Conservation (phyloP, 345 rosid genomes). For the Microcos paniculata region DNA sequence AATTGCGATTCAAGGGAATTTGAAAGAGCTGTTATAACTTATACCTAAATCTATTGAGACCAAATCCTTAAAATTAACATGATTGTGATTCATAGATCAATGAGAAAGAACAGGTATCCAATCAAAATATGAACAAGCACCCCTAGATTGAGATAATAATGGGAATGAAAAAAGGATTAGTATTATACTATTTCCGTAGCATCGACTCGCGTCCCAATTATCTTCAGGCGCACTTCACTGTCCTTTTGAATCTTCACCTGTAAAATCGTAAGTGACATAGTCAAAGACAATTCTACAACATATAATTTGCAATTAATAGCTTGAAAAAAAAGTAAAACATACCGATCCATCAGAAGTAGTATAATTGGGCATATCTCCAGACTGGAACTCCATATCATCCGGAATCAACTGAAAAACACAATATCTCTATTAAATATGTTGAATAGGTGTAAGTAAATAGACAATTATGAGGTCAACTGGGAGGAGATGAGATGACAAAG, state of each 20-base stretch:
- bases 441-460: too few relatives aligned
- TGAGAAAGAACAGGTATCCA: not conserved
- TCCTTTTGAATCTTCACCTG: conserved; percentile 94
- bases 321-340: conserved; percentile 6
- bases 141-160: not conserved
- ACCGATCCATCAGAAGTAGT: conserved; percentile 91
- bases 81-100: not conserved
- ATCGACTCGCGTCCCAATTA: conserved; percentile 90
- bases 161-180: not conserved
- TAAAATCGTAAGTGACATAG: conserved; percentile 11
- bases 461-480: not conserved
- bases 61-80: not conserved
- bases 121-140: too few relatives aligned
- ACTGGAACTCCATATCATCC: conserved; percentile 93
- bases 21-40: too few relatives aligned
- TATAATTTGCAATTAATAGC: not conserved
- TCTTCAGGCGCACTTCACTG: conserved; percentile 85
- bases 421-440: not conserved
- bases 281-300: not conserved
- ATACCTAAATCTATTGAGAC: not conserved
- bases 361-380: conserved; percentile 89
- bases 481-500: too few relatives aligned
- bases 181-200: conserved; percentile 76
- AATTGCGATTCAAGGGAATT: not conserved
- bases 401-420: conserved; percentile 59